Evolutionary conservation across 257 asterid species (phyloP).

Genomic region (Coffea eugenioides): DNA sequence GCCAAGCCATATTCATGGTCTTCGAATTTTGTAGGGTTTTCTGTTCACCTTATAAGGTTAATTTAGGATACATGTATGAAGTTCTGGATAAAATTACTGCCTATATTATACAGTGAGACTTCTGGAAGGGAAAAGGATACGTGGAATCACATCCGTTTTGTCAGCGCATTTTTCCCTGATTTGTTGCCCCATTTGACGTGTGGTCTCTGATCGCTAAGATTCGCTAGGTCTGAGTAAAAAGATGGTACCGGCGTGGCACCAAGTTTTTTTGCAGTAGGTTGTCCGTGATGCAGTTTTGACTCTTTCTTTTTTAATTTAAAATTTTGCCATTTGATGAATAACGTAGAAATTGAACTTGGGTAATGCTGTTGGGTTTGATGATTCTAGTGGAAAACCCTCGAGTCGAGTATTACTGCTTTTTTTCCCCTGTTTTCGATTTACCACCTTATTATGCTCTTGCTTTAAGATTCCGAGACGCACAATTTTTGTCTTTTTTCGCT

Average conservation of each 20-base stretch:
- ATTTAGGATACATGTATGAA: conserved; percentile 14
- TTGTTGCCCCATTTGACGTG: not conserved
- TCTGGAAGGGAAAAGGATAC: not conserved
- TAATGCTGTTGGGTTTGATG: not conserved
- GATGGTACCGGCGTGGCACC: not conserved
- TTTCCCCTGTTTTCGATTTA: too few species aligned
- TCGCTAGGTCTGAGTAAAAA: not conserved
- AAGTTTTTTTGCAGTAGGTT: not conserved
- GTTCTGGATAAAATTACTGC: not conserved
- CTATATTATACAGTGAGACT: not conserved
- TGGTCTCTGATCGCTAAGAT: not conserved
- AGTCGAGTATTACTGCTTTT: too few species aligned
- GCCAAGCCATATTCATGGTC: conserved; percentile 16
- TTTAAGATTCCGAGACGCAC: too few species aligned
- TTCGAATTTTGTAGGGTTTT: conserved; percentile 34
- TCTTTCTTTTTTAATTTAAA: too few species aligned
- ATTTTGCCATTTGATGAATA: not conserved
- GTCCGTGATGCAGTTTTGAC: not conserved
- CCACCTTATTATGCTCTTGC: too few species aligned
- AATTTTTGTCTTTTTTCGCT: too few species aligned
- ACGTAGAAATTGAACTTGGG: not conserved
- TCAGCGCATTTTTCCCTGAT: not conserved
- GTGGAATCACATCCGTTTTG: not conserved
- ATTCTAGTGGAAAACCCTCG: not conserved
- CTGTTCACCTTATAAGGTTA: not conserved